These are phyloP conservation scores for Colletotrichum sidae DNA, from an alignment of 2,329 filamentous ascomycete genomes.

Conservation along the genomic window DNA sequence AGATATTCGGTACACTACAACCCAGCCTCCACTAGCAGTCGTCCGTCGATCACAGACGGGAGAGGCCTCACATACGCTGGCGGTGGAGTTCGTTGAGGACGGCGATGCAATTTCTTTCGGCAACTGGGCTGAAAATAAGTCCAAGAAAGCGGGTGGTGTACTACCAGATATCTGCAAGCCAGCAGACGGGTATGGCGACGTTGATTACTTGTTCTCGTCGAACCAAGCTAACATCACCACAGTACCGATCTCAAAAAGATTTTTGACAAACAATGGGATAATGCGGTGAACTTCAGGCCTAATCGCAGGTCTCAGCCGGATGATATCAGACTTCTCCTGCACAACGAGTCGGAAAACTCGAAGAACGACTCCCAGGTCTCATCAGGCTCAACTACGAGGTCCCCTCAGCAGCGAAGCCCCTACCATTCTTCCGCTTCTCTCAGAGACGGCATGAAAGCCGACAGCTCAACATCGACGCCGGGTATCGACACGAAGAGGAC, in stretches of 20 bases:
- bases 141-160: too few relatives aligned
- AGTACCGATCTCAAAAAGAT: constrained; percentile 15
- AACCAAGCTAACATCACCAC: background rate
- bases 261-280: background rate
- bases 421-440: background rate
- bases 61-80: background rate
- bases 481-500: background rate
- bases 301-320: background rate
- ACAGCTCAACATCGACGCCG: background rate
- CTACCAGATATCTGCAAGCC: too few relatives aligned
- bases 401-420: constrained; percentile 5
- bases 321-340: constrained; percentile 15
- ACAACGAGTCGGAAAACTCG: constrained; percentile 5
- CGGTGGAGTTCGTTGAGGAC: constrained; percentile 7
- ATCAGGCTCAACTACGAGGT: background rate
- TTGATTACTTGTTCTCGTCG: background rate
- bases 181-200: background rate
- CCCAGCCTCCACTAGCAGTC: background rate
- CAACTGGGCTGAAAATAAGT: background rate
- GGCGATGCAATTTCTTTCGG: background rate
- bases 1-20: background rate
- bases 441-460: constrained; percentile 19
- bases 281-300: background rate
- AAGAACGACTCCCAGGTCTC: background rate
- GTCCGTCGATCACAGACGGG: background rate